Percentiles rank a stretch among this genome's conserved stretches.
Evolutionary conservation across 352 stramenopile genomes (phyloP).

Genomic region (Globisporangium emineosum): DNA sequence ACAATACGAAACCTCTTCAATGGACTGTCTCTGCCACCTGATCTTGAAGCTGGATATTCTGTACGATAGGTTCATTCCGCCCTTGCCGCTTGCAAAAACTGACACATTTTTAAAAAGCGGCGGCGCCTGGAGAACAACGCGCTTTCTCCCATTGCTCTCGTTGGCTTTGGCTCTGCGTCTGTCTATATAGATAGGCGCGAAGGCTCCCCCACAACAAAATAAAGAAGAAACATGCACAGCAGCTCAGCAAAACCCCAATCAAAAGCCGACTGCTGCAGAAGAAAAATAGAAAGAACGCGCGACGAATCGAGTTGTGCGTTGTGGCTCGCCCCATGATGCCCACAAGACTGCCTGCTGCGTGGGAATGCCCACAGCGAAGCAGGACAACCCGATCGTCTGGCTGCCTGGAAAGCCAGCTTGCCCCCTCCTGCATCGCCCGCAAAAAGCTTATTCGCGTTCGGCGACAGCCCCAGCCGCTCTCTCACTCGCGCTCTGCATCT

Average conservation of each 20-base stretch:
- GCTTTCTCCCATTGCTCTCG: no score
- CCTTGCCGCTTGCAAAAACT: no score
- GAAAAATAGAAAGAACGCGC: constrained; percentile 13
- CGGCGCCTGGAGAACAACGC: no score
- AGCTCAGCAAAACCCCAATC: no score
- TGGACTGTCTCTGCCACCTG: neutral
- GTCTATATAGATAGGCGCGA: no score
- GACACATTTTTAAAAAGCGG: no score
- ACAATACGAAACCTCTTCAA: neutral
- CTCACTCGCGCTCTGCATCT: neutral
- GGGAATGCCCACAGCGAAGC: constrained; percentile 4
- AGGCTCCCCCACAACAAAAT: no score
- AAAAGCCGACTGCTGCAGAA: no score
- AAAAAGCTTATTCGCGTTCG: constrained; percentile 6
- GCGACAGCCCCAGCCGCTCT: constrained; percentile 1
- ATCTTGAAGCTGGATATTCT: constrained; percentile 4
- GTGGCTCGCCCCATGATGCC: no score
- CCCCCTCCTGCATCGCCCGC: neutral
- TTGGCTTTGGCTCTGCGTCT: no score
- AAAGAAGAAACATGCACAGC: constrained; percentile 5
- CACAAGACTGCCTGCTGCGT: no score
- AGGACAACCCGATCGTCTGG: neutral
- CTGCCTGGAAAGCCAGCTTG: neutral
- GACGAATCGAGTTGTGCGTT: constrained; percentile 1
- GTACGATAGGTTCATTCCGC: neutral